Base-by-base conservation (phyloP, 2,329 filamentous ascomycete genomes). In the Fusarium sp. region DNA sequence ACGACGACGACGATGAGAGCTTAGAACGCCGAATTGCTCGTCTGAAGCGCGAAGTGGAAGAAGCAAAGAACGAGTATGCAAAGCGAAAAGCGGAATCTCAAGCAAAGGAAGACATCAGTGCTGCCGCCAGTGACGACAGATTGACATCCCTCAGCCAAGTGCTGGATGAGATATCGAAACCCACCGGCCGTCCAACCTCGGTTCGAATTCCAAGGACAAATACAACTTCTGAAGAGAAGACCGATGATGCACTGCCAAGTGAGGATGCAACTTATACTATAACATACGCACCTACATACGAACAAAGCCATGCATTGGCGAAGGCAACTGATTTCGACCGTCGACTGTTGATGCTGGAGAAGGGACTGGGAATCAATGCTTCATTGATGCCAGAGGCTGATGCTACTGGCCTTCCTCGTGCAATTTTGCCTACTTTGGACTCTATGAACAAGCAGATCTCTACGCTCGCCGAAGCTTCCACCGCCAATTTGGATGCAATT, bases 301-400 rank as follows among this genome's bases (percentile, higher is more conserved):
- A 91, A 74, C 87, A 91, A 77, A 90, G 85, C 42, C 91, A 93
- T 76, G 89, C 91, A 30, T 85, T 98, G 38, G 89, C 91, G 37
- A 93, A 94, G 80, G 92, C 93, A 10, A 93, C 95, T 27, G 92
- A 96, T 69, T 98, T 99, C 76, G 95, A 98, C 78, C 87, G 89
- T 33, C 90, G 96, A 8, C 88, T 99, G 23, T 84, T 91, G 5
- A 84, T 92, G 33, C 85, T 99, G 50, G 96, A 99, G 83, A 90
- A 90, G 73, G 88, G 91, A 3, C 87, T 99, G 32, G 96, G 96
- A 13, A 87, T 97, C 52, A 92, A 90, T 42, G 90, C 91, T 26
- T 89, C 90, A 1, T 87, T 89, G 14, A 85, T 92, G 71, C 87
- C 91, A 2, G 90, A 90, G 73, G 82, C 87, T 35, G 89, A 86